Evolutionary conservation across 306 rosid species (phyloP).

Genomic region (Cucumis cinereus): DNA sequence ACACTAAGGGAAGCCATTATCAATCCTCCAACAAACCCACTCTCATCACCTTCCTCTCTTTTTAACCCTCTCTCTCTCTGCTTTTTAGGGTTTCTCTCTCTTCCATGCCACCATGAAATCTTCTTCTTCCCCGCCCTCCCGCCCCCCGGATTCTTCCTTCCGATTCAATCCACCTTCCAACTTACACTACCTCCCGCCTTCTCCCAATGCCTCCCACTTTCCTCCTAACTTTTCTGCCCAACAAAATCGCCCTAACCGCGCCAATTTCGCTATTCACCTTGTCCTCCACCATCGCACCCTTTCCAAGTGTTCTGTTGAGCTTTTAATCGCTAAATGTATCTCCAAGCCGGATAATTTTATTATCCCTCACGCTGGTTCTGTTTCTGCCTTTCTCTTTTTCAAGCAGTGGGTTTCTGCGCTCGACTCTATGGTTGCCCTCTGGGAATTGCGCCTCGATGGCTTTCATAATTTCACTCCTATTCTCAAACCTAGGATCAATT

Average conservation of each 20-base stretch:
- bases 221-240: background rate
- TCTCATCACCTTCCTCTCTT: too few species aligned
- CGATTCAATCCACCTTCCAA: background rate
- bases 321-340: slow-evolving; percentile 27
- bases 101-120: background rate
- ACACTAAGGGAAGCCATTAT: too few species aligned
- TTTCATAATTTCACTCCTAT: slow-evolving; percentile 35
- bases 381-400: slow-evolving; percentile 33
- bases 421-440: slow-evolving; percentile 40
- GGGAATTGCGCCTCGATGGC: slow-evolving; percentile 46
- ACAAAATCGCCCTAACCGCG: background rate
- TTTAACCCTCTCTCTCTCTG: background rate
- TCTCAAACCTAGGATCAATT: slow-evolving; percentile 14
- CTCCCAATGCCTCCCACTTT: background rate
- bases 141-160: slow-evolving; percentile 7
- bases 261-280: slow-evolving; percentile 35
- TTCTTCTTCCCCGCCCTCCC: background rate
- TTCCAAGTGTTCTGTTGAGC: slow-evolving; percentile 7
- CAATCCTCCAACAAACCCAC: too few species aligned
- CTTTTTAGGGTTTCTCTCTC: background rate
- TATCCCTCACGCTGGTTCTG: background rate
- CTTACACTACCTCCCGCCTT: background rate
- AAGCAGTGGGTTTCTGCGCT: slow-evolving; percentile 38
- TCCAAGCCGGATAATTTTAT: slow-evolving; percentile 15
- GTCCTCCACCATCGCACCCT: slow-evolving; percentile 11